Percentiles rank a stretch among this genome's conserved stretches.
These are phyloP conservation scores for Globisporangium viniferum DNA, from an alignment of 352 stramenopile species.

Conservation along the genomic window DNA sequence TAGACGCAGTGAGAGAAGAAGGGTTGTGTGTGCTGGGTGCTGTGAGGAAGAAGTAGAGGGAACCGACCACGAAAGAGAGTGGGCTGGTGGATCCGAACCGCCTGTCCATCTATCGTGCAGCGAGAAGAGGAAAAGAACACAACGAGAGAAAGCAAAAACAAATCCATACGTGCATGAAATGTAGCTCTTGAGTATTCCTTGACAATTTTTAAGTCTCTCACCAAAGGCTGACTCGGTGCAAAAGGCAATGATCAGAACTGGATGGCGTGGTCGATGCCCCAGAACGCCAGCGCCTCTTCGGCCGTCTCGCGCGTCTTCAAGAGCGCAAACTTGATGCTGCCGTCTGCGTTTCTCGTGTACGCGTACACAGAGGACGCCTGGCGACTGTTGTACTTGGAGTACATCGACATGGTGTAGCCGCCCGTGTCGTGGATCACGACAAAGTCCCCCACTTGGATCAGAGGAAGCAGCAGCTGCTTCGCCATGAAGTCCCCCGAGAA, in stretches of 20 bases:
- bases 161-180: not conserved
- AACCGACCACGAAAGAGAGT: not conserved
- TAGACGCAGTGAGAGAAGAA: slow-evolving; percentile 23
- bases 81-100: not conserved
- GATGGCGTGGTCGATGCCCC: slow-evolving; percentile 53
- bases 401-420: slow-evolving; percentile 87
- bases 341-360: slow-evolving; percentile 29
- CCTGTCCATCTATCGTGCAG: not conserved
- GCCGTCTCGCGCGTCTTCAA: slow-evolving; percentile 68
- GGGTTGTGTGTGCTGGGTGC: not conserved
- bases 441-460: slow-evolving; percentile 71
- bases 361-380: slow-evolving; percentile 64
- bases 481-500: slow-evolving; percentile 91
- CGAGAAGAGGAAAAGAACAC: not conserved
- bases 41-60: slow-evolving; percentile 1
- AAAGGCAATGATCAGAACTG: slow-evolving; percentile 19
- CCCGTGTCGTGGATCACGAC: slow-evolving; percentile 87
- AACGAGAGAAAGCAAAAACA: not conserved
- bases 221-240: not conserved
- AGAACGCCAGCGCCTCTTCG: slow-evolving; percentile 66
- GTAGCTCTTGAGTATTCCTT: not conserved
- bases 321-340: slow-evolving; percentile 43
- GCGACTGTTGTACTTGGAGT: slow-evolving; percentile 88
- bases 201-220: not conserved
- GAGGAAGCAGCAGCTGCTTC: slow-evolving; percentile 65